Conservation (phyloP, 345 rosid species). For the Lepidium aucheri region DNA sequence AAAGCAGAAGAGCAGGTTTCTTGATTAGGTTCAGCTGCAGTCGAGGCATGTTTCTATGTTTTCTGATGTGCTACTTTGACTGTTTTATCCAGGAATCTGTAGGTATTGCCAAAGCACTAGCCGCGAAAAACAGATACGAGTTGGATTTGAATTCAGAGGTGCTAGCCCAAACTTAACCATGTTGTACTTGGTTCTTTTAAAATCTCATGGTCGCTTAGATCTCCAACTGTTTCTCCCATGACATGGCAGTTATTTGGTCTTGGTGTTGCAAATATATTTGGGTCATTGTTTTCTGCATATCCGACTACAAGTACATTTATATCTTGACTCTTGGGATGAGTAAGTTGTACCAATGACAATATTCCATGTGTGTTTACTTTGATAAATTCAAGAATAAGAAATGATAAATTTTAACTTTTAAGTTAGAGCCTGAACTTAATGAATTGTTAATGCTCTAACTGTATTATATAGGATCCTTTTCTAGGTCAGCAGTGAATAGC, state of each 20-base stretch:
- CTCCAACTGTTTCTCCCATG: constrained; percentile 5
- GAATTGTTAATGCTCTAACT: not conserved
- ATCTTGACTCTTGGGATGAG: constrained; percentile 10
- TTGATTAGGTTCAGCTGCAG: constrained; percentile 1
- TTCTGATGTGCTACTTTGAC: not conserved
- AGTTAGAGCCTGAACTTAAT: not conserved
- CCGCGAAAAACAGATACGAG: constrained; percentile 91
- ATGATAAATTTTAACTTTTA: not conserved
- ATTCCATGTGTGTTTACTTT: not conserved
- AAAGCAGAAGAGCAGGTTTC: not conserved
- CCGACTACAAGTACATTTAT: constrained; percentile 75
- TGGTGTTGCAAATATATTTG: constrained; percentile 79
- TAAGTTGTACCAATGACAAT: not conserved
- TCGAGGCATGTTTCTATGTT: not conserved
- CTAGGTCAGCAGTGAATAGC: constrained; percentile 96
- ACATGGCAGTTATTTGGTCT: constrained; percentile 85
- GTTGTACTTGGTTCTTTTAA: not conserved
- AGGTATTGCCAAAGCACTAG: constrained; percentile 98
- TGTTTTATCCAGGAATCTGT: constrained; percentile 71
- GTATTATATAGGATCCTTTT: constrained; percentile 73
- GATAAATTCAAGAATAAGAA: not conserved
- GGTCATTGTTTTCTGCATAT: constrained; percentile 80
- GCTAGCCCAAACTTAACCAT: not conserved
- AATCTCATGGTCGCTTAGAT: constrained; percentile 1
- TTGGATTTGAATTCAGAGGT: constrained; percentile 95